Evolutionary conservation across 1,284 basidiomycete species (phyloP), one percentile per base, ranked within the genome.

Genomic region (Rhodotorula mucilaginosa): DNA sequence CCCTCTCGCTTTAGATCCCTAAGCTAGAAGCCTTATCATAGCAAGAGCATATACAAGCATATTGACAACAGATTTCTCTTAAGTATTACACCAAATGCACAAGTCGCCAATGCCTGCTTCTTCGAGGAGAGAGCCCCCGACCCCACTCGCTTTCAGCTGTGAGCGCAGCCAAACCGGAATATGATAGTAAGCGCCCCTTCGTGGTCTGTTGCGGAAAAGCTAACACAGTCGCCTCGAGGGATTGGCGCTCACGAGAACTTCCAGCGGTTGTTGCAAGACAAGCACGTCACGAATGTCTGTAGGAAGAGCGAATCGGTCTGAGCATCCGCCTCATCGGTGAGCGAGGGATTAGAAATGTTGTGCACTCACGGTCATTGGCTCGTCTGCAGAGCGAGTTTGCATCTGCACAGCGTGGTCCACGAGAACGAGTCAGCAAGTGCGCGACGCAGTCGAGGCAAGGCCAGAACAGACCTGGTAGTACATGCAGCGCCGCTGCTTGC

Each of bases 341-440:
- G 46, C n/a, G 26, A 29, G 44, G 26, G 26, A 26, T 26, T 26
- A 26, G 26, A 26, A 26, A 26, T 26, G 26, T 26, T 26, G 26
- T 10, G 26, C 7, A 44, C 70, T 54, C 26, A 72, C 64, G 16
- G 72, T 73, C 94, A 97, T 97, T 54, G 93, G 94, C 83, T 96
- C 94, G 83, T 97, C 94, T 51, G 94, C 94, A 80, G 89, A 92
- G 74, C 94, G 86, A 8, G 94, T 97, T 81, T 97, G 93, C 79
- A 92, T 92, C 73, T 78, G 67, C 46, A 23, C 13, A 3, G 23
- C 5, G 34, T 5, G 10, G 34, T 18, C 16, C 6, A 5, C 15
- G 47, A 19, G 69, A 49, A 63, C 44, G 3, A 31, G 58, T 34
- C 23, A 47, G 58, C 46, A 34, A 23, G 39, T 26, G 19, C 23